Evolutionary conservation across 768 basidiomycete species (phyloP).

Genomic region (Phylloporus arenicola): DNA sequence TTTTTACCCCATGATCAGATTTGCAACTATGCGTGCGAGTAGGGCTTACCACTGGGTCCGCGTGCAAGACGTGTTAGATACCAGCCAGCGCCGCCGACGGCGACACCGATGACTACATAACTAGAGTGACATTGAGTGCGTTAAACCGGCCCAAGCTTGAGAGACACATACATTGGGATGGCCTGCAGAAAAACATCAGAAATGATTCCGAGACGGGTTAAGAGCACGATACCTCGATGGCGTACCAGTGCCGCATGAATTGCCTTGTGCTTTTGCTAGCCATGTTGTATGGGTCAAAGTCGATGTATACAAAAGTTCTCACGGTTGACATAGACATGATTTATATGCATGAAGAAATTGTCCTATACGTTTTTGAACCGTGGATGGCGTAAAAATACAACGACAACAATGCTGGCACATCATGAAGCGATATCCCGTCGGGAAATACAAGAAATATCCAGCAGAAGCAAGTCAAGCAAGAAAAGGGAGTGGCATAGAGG

Average conservation of each 20-base stretch:
- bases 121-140: slow-evolving; percentile 26
- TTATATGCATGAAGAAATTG: slow-evolving; percentile 25
- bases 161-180: slow-evolving; percentile 41
- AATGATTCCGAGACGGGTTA: background rate
- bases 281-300: slow-evolving; percentile 18
- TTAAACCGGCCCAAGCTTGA: slow-evolving; percentile 3
- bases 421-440: slow-evolving; percentile 9
- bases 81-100: slow-evolving; percentile 56
- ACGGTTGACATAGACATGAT: slow-evolving; percentile 24
- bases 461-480: slow-evolving; percentile 6
- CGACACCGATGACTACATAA: slow-evolving; percentile 46
- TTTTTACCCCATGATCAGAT: slow-evolving; percentile 17
- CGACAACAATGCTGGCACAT: slow-evolving; percentile 26
- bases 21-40: background rate
- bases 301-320: slow-evolving; percentile 9
- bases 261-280: slow-evolving; percentile 17
- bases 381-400: slow-evolving; percentile 24
- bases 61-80: slow-evolving; percentile 60
- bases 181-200: slow-evolving; percentile 31
- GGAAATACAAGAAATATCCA: slow-evolving; percentile 15
- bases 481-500: slow-evolving; percentile 17
- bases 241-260: slow-evolving; percentile 40
- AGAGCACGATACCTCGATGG: slow-evolving; percentile 36
- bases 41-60: slow-evolving; percentile 46
- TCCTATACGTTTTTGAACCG: slow-evolving; percentile 17